phyloP scores from a whole-genome alignment of 2,329 filamentous ascomycete genomes.

The Ophiosphaerella korrae region DNA sequence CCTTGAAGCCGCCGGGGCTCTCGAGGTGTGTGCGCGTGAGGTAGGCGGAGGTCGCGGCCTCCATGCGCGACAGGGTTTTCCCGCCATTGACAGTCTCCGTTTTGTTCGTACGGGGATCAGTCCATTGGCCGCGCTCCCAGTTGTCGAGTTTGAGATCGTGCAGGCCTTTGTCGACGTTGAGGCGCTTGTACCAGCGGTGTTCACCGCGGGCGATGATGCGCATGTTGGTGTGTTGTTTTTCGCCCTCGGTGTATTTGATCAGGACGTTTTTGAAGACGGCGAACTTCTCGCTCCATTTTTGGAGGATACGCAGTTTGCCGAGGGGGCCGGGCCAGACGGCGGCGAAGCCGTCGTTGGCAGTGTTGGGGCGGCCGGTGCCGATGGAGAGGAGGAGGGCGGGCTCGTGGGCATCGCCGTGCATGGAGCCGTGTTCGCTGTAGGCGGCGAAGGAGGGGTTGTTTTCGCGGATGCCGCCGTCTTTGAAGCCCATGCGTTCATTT shows the following conservation, averaged over 20 bases:
- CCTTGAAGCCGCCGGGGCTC: constrained; percentile 45
- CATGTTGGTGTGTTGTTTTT: constrained; percentile 55
- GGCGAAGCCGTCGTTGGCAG: constrained; percentile 54
- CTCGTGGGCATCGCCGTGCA: constrained; percentile 50
- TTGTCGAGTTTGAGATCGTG: constrained; percentile 54
- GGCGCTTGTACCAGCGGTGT: constrained; percentile 57
- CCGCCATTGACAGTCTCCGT: constrained; percentile 48
- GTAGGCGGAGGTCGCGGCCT: constrained; percentile 49
- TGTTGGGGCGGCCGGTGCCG: constrained; percentile 54
- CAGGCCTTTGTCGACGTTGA: constrained; percentile 54
- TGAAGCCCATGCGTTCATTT: constrained; percentile 49
- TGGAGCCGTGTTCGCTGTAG: constrained; percentile 53
- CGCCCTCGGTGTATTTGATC: constrained; percentile 59
- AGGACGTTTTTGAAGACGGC: constrained; percentile 57
- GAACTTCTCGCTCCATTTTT: constrained; percentile 55
- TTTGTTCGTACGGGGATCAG: constrained; percentile 35
- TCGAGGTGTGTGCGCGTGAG: constrained; percentile 42
- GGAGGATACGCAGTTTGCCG: constrained; percentile 47
- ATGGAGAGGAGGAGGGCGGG: constrained; percentile 54
- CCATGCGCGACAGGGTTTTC: constrained; percentile 52
- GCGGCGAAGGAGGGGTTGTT: constrained; percentile 57
- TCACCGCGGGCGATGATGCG: constrained; percentile 53
- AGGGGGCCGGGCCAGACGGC: constrained; percentile 53
- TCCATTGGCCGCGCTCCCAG: constrained; percentile 52
- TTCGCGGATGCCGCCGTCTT: constrained; percentile 57